phyloP scores from a whole-genome alignment of 352 stramenopile species.

The Globisporangium recalcitrans region DNA sequence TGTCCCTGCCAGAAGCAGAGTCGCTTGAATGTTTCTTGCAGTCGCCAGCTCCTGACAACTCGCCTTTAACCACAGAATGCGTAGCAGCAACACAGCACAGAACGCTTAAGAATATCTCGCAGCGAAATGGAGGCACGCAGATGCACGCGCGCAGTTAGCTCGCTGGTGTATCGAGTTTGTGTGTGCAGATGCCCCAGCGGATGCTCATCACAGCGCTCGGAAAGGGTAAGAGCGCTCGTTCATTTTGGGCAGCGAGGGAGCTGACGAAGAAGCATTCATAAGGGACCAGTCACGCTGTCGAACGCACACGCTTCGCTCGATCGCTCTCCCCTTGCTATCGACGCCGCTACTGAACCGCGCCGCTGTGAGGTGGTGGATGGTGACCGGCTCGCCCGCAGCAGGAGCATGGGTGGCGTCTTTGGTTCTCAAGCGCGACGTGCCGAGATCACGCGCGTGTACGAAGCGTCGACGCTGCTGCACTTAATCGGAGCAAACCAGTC shows the following conservation, averaged over 20 bases:
- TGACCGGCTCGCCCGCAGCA: neutral
- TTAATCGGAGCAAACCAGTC: constrained; percentile 48
- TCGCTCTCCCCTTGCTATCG: too few relatives aligned
- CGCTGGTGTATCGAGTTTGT: too few relatives aligned
- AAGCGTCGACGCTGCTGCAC: constrained; percentile 54
- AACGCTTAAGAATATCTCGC: too few relatives aligned
- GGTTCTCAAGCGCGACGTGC: constrained; percentile 29
- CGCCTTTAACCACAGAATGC: too few relatives aligned
- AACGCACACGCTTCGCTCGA: neutral
- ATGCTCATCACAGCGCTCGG: neutral
- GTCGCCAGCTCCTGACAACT: too few relatives aligned
- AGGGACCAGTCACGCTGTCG: neutral
- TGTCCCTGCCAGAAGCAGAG: neutral
- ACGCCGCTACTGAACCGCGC: neutral
- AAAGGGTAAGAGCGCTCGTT: constrained; percentile 1
- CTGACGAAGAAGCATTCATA: neutral
- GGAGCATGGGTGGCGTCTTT: constrained; percentile 51
- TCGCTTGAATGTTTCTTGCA: too few relatives aligned
- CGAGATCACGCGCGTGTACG: constrained; percentile 46
- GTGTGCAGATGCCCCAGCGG: neutral
- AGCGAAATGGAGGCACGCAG: too few relatives aligned
- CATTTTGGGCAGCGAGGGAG: neutral
- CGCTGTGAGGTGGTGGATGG: constrained; percentile 15
- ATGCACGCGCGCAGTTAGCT: too few relatives aligned
- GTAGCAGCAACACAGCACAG: too few relatives aligned